Evolutionary conservation across 805 yeast species (phyloP), one percentile per base, ranked within the genome.

Genomic region (Spathaspora arborariae): DNA sequence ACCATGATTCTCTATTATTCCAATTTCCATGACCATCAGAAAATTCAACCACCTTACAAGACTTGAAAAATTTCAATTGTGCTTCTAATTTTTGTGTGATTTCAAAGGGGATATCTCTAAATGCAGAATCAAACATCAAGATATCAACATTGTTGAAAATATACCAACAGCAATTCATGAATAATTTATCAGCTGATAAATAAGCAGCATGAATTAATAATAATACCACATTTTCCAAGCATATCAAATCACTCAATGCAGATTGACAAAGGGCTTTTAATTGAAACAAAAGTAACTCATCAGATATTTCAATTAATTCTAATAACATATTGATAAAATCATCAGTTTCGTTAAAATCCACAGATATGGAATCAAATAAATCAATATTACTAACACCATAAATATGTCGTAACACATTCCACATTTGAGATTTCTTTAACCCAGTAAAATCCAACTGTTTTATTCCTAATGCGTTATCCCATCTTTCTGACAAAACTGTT

Each of bases 141-240:
- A 80, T 57, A 24, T 82, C 89, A 46, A 86, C 64, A 58, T 88
- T 88, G 51, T 78, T 74, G 52, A 78, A 81, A 10, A 88, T 70
- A 53, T 78, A 85, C 83, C 88, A 82, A 20, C 83, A 66, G 57
- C 96, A 80, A 45, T 79, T 76, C 42, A 74, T 71, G 49, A 80
- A 71, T 33, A 90, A 61, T 52, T 82, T 78, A 10, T 64, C 59
- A 5, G 89, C 85, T 18, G 74, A 62, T 41, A 75, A 65, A 16
- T 65, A 55, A 40, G 74, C 74, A 0, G 95, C 75, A 55, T 82
- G 82, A 10, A 74, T 64, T 11, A 87, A 56, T 11, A 89, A 57
- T 0, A 74, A 48, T 10, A 80, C 64, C 1, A 84, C 88, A 55
- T 85, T 86, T 16, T 84, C 86, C 9, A 80, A 64, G 19, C 60